These are phyloP conservation scores for Erythrophleum ivorense DNA, from an alignment of 331 rosid genomes.

Conservation along the genomic window DNA sequence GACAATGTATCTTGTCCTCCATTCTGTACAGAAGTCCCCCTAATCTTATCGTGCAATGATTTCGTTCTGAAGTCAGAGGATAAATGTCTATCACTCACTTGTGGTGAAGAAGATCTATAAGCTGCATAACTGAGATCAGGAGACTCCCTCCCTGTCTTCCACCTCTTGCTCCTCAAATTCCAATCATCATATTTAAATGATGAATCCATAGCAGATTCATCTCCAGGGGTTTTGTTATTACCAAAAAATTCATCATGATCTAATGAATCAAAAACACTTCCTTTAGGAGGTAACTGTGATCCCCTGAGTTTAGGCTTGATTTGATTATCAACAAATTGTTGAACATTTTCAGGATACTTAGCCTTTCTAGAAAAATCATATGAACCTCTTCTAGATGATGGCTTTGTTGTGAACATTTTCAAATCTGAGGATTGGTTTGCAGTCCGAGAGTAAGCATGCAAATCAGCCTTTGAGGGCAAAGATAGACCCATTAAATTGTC, in stretches of 20 bases:
- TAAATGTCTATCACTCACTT: slow-evolving; percentile 58
- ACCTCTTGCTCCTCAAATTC: slow-evolving; percentile 66
- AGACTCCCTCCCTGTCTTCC: slow-evolving; percentile 76
- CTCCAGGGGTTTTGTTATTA: slow-evolving; percentile 57
- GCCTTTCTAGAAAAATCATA: slow-evolving; percentile 59
- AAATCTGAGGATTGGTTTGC: slow-evolving; percentile 51
- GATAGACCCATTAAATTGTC: slow-evolving; percentile 63
- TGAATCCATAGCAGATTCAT: slow-evolving; percentile 61
- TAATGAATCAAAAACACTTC: slow-evolving; percentile 52
- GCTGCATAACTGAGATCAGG: slow-evolving; percentile 65
- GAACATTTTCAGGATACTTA: slow-evolving; percentile 63
- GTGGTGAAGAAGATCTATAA: slow-evolving; percentile 81
- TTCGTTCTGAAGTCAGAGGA: slow-evolving; percentile 69
- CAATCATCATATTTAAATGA: slow-evolving; percentile 65
- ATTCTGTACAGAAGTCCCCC: slow-evolving; percentile 60
- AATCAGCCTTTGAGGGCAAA: slow-evolving; percentile 63
- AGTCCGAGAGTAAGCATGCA: slow-evolving; percentile 60
- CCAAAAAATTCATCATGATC: slow-evolving; percentile 51
- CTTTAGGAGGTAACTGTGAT: slow-evolving; percentile 48
- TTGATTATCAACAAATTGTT: slow-evolving; percentile 62
- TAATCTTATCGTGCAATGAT: slow-evolving; percentile 60
- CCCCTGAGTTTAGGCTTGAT: slow-evolving; percentile 60
- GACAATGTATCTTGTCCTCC: slow-evolving; percentile 55
- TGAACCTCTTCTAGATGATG: slow-evolving; percentile 59
- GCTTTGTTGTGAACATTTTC: slow-evolving; percentile 57